Evolutionary conservation across 768 basidiomycete species (phyloP).

Genomic region (Cystofilobasidium capitatum): DNA sequence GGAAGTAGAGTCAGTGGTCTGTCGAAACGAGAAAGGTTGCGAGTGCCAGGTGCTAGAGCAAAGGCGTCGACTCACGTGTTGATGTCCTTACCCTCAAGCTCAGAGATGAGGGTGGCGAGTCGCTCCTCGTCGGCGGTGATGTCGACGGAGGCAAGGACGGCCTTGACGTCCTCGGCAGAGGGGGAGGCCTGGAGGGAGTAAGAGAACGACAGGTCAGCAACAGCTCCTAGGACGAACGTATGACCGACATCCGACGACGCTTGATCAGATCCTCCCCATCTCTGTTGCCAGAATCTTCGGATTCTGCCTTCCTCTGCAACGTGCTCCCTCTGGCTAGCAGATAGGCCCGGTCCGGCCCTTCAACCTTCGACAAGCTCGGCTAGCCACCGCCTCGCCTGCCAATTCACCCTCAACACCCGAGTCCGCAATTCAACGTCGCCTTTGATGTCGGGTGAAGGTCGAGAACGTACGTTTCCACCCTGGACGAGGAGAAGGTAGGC

Average conservation of each 20-base stretch:
- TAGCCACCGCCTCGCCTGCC: too few species aligned
- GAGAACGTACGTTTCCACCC: conserved; percentile 73
- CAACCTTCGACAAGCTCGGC: too few species aligned
- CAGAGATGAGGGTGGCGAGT: conserved; percentile 70
- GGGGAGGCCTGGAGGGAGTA: conserved; percentile 38
- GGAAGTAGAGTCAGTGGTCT: neutral
- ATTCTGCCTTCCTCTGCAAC: too few species aligned
- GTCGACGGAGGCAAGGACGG: conserved; percentile 72
- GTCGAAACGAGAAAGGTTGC: neutral
- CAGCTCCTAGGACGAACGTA: neutral
- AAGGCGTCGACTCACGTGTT: conserved; percentile 51
- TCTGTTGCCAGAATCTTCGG: too few species aligned
- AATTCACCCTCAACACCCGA: too few species aligned
- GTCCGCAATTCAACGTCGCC: too few species aligned
- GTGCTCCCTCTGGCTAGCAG: too few species aligned
- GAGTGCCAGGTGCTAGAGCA: too few species aligned
- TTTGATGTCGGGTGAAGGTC: too few species aligned
- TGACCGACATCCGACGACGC: too few species aligned
- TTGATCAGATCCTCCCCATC: too few species aligned
- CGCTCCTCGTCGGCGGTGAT: conserved; percentile 78
- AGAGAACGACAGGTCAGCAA: neutral
- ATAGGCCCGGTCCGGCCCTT: too few species aligned
- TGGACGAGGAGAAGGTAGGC: conserved; percentile 93
- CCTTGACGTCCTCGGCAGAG: conserved; percentile 75
- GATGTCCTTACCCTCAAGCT: conserved; percentile 83